Percentiles rank a stretch among this genome's conserved stretches.
Conservation (phyloP, 139 green algal species). For the Medakamo hakoo region DNA sequence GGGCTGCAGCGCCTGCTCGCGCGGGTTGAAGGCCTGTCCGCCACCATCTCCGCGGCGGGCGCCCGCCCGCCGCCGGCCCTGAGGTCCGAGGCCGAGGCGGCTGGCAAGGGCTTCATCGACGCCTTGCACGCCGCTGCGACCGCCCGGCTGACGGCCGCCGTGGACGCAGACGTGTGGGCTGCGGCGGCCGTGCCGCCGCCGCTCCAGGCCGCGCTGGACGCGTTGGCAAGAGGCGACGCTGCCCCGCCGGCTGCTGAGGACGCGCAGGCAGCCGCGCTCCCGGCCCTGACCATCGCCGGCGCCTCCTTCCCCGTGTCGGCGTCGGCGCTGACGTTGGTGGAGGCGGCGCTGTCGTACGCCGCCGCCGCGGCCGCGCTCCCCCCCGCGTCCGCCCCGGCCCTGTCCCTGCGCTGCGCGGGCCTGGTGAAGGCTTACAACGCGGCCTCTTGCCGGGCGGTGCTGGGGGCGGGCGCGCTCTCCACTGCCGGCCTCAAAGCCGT, state of each 20-base stretch:
- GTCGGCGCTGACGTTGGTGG: not conserved
- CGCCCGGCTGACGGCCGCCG: not conserved
- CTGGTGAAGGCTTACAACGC: not conserved
- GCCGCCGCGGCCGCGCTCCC: not conserved
- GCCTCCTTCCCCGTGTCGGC: not conserved
- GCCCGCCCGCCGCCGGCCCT: too few species aligned
- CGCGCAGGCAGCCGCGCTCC: not conserved
- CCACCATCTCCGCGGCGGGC: too few species aligned
- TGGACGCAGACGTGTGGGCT: not conserved
- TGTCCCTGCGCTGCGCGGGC: not conserved
- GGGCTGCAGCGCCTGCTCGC: not conserved
- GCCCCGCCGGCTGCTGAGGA: not conserved
- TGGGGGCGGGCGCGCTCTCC: not conserved
- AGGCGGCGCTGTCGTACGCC: not conserved
- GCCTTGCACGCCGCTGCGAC: not conserved
- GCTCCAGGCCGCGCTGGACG: not conserved
- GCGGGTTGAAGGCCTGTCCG: not conserved
- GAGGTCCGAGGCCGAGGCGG: too few species aligned
- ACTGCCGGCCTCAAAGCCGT: not conserved
- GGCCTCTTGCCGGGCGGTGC: not conserved
- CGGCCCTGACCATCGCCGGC: not conserved
- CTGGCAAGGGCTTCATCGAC: not conserved
- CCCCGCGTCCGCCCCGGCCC: too few species aligned
- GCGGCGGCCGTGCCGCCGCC: too few species aligned
- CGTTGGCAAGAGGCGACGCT: not conserved